Evolutionary conservation across 179 eudicot genomes (phyloP), one percentile per base, ranked within the genome.

Genomic region (Beta corolliflora): DNA sequence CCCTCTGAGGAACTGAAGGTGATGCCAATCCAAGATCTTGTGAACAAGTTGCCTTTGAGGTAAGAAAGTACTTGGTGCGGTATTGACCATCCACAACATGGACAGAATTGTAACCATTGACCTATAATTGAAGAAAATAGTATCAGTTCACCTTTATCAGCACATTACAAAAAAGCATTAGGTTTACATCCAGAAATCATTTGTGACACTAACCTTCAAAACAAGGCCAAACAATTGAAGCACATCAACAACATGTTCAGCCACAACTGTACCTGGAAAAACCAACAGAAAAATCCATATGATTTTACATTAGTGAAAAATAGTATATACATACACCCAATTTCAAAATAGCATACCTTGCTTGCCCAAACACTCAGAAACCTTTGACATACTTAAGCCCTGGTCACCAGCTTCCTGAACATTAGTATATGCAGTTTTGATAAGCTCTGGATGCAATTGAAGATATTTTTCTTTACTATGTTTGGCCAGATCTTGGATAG

Each of bases 351-450:
- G 48, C 80, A 77, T 86, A 96, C 99, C 94, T 66, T 88, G 83
- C 71, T 78, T 83, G 83, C 88, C 88, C 73, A 87, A 72, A 79
- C 84, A 77, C 84, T 89, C 82, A 76, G 92, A 85, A 83, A 94
- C 75, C 80, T 91, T 92, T 80, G 83, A 88, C 87, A 94, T 90
- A 89, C 86, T 89, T 89, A 96, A 81, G 67, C 98, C 98, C 86
- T 96, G 94, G 85, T 96, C 99, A 83, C 98, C 98, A 83, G 97
- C 90, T 78, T 92, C 91, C 83, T 91, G 94, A 81, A 94, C 88
- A 73, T 86, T 92, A 41, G 77, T 85, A 84, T 88, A 86, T 23
- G 88, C 83, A 82, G 84, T 87, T 82, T 80, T 87, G 76, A 96
- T 86, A 58, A 91, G 83, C 75, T 91, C 88, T 9, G 97, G 90